These are phyloP conservation scores for Suhomyces prunicola DNA, from an alignment of 805 yeast species.

Conservation along the genomic window DNA sequence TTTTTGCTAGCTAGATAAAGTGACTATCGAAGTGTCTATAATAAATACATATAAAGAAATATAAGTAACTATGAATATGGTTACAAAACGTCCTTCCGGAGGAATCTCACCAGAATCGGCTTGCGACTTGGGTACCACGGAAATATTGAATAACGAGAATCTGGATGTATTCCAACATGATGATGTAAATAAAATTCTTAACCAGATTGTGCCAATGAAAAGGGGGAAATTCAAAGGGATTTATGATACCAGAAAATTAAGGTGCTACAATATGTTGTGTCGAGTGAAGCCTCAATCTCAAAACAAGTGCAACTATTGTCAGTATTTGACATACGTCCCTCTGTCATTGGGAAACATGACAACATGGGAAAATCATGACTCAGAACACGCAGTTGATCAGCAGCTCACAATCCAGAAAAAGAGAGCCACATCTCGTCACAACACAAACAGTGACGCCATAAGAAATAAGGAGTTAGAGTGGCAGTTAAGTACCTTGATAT, in stretches of 20 bases:
- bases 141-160: background rate
- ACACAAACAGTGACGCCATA: background rate
- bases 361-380: background rate
- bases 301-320: conserved; percentile 4
- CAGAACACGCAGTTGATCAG: background rate
- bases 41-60: background rate
- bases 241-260: conserved; percentile 19
- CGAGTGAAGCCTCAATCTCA: background rate
- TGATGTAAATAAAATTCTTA: background rate
- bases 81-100: background rate
- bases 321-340: conserved; percentile 7
- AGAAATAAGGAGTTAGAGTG: background rate
- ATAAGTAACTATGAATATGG: background rate
- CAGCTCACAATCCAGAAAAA: background rate
- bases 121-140: background rate
- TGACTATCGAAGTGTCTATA: background rate
- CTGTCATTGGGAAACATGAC: conserved; percentile 5
- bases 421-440: background rate
- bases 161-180: background rate
- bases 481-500: conserved; percentile 1
- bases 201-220: background rate
- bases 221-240: conserved; percentile 24
- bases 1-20: background rate
- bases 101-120: background rate
- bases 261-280: conserved; percentile 13